Base-by-base conservation (phyloP, 306 rosid genomes). In the Castanea sativa region DNA sequence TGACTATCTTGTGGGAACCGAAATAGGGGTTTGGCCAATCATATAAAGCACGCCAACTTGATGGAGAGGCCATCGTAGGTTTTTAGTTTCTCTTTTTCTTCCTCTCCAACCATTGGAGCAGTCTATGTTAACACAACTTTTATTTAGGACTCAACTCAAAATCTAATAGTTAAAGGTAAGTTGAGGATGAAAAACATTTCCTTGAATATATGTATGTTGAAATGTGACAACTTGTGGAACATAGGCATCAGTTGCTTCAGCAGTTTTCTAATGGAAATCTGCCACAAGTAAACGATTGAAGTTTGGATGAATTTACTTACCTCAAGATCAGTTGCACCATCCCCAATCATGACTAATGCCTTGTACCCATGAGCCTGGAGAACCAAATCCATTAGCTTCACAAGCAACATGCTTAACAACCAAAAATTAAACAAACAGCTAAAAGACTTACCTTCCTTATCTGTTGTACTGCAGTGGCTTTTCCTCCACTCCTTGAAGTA, bases 291-390 rank as follows among this genome's bases (percentile, higher is more conserved):
- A 53, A 8, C 1, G 33, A 59, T 80, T 32, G 59, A 77, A n/a
- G 25, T 60, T 65, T 69, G 32, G 57, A 69, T 70, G 60, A 14
- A 64, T 74, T 41, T 73, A 64, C 86, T 71, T 86, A 95, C 97
- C 97, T 95, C 99, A 32, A 90, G 93, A 85, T 95, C 99, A 55
- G 99, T 95, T 10, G 96, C 97, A 59, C 99, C 99, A 68, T 95
- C 99, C n/a, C 99, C 98, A 11, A 89, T 82, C 97, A 95, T 95
- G 75, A 91, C 87, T 56, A 95, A 82, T 73, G 84, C 43, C 75
- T 91, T 92, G 90, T 87, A 93, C 73, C 84, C 86, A 69, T 73
- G 90, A 83, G 84, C 91, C 99, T 95, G 88, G 75, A 87, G 78
- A 82, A 78, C 19, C 87, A 86, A 76, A 51, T 59, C 29, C 51